Conservation (phyloP, 2,329 filamentous ascomycete species). For the Aspergillus phoenicis region DNA sequence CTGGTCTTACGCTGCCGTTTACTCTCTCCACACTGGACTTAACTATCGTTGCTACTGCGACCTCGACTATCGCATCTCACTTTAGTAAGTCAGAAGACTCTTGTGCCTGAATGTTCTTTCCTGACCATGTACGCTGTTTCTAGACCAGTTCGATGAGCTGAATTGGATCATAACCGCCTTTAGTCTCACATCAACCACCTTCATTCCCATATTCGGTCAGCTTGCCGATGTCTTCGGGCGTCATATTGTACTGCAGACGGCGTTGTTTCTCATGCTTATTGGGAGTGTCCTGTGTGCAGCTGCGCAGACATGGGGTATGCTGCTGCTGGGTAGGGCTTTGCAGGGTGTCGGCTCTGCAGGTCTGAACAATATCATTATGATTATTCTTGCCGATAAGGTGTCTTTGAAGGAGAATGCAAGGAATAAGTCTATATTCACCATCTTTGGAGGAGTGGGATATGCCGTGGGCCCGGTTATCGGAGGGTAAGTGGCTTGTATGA, state of each 20-base stretch:
- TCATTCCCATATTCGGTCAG: conserved; percentile 68
- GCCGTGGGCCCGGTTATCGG: conserved; percentile 65
- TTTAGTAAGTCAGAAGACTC: conserved; percentile 52
- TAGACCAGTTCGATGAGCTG: conserved; percentile 58
- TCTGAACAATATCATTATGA: conserved; percentile 61
- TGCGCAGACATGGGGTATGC: conserved; percentile 58
- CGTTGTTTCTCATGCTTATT: conserved; percentile 60
- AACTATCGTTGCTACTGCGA: conserved; percentile 64
- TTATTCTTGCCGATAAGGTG: conserved; percentile 67
- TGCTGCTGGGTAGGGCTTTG: conserved; percentile 64
- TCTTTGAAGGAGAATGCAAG: conserved; percentile 62
- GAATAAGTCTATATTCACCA: conserved; percentile 64
- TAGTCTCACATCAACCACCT: conserved; percentile 67
- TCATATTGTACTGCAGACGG: conserved; percentile 59
- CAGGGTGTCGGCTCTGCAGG: conserved; percentile 66
- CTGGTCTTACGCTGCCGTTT: conserved; percentile 63
- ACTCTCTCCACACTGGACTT: conserved; percentile 65
- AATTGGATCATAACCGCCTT: conserved; percentile 73
- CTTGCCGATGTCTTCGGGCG: conserved; percentile 67
- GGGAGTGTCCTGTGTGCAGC: conserved; percentile 65
- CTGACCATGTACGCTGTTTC: background rate
- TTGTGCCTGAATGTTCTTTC: background rate
- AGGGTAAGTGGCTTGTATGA: conserved; percentile 37
- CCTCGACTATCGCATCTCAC: conserved; percentile 65
- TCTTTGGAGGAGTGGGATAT: conserved; percentile 63